Evolutionary conservation across 208 protist genomes (phyloP), one percentile per base, ranked within the genome.

Genomic region (Leishmania tropica): DNA sequence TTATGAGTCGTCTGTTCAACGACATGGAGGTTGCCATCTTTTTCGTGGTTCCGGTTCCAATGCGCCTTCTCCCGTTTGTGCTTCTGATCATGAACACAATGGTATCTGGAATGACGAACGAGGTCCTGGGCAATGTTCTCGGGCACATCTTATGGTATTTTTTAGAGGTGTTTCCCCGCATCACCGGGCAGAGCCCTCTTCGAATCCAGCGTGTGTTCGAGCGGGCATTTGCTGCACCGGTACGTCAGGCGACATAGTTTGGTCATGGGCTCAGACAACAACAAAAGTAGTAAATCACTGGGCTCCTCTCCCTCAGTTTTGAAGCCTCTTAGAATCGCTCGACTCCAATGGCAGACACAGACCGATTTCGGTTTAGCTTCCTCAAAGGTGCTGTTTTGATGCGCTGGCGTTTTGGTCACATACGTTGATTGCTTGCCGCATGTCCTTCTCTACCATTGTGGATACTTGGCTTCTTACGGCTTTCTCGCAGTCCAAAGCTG

Each of bases 121-220:
- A 93, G 19, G n/a, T 96, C 2, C 48, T 94, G 24, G 87, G 85
- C 58, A 88, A 87, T 60, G 11, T 90, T 60, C 85, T 96, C 40
- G 95, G 93, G 1, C 95, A 97, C 70, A 67, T 93, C 3, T 80
- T 96, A 64, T 97, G 93, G 90, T 97, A 94, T 76, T 71, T 96
- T 21, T 78, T 95, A 13, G 93, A 96, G 64, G 90, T 97, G n/a
- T 94, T 97, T 83, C 95, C 95, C 28, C 90, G 91, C 54, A 97
- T 97, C 70, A 96, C 93, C 31, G 93, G 89, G 7, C 40, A 94
- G 24, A 80, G 90, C 42, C 87, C 87, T 15, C 85, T 97, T 48
- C 85, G 87, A 45, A 45, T 96, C 8, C 90, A 96, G 65, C 64
- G 85, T 35, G 51, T 79, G 13, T 88, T 93, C 54, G 77, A 87